Conservation (phyloP, 2,329 filamentous ascomycete genomes). For the Dichotomopilus funicola region DNA sequence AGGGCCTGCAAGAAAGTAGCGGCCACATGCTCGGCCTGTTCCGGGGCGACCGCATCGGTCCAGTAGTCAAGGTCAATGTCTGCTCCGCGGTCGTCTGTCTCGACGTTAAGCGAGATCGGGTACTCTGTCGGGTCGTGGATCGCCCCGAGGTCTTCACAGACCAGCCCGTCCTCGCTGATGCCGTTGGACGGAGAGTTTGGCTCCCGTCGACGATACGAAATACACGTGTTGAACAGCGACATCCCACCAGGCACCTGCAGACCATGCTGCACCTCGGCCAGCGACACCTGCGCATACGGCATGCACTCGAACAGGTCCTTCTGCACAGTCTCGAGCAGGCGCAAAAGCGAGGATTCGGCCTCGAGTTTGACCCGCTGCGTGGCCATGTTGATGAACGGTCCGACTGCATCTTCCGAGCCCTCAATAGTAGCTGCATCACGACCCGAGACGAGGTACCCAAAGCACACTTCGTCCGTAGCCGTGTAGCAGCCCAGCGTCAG, state of each 20-base stretch:
- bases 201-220: conserved; percentile 21
- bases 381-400: conserved; percentile 24
- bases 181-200: background rate
- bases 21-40: conserved; percentile 18
- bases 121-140: conserved; percentile 24
- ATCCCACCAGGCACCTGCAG: conserved; percentile 20
- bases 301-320: conserved; percentile 21
- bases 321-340: conserved; percentile 21
- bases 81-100: conserved; percentile 14
- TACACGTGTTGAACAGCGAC: conserved; percentile 23
- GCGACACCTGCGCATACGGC: conserved; percentile 19
- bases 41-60: conserved; percentile 17
- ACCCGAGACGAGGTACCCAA: conserved; percentile 36
- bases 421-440: conserved; percentile 17
- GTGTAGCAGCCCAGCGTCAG: conserved; percentile 33
- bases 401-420: conserved; percentile 21
- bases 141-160: conserved; percentile 15
- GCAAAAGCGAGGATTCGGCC: conserved; percentile 5
- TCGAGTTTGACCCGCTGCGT: conserved; percentile 18
- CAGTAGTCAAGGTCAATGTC: conserved; percentile 23
- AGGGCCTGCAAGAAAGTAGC: conserved; percentile 19
- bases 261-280: conserved; percentile 23
- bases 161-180: background rate
- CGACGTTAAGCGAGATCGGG: conserved; percentile 23
- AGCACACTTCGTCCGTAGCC: conserved; percentile 33